Evolutionary conservation across 2,329 filamentous ascomycete species (phyloP).

Genomic region (Aspergillus floridensis): DNA sequence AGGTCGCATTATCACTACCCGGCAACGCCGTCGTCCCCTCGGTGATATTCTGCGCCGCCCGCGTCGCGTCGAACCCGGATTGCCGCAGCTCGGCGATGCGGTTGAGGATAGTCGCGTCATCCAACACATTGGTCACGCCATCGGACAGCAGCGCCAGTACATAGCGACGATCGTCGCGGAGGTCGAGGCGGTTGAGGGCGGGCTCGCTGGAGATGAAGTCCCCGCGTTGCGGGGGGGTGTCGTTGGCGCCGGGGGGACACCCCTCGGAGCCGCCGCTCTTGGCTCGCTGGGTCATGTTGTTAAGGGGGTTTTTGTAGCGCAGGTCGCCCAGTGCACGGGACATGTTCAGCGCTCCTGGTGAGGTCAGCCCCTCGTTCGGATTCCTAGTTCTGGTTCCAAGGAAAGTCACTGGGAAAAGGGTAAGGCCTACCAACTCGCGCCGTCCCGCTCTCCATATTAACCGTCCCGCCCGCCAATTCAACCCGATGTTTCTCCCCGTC

Average conservation of each 20-base stretch:
- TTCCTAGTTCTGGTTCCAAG: not conserved
- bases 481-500: slow-evolving; percentile 5
- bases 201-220: slow-evolving; percentile 6
- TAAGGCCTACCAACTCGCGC: slow-evolving; percentile 5
- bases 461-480: slow-evolving; percentile 5
- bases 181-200: not conserved
- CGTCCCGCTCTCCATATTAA: slow-evolving; percentile 2
- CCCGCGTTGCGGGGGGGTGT: not conserved
- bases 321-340: slow-evolving; percentile 14
- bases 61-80: not conserved
- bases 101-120: slow-evolving; percentile 2
- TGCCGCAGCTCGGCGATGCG: not conserved
- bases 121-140: slow-evolving; percentile 9
- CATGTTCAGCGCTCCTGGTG: slow-evolving; percentile 11
- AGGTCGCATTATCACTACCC: slow-evolving; percentile 13
- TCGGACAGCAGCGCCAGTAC: slow-evolving; percentile 9
- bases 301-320: slow-evolving; percentile 11
- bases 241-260: not conserved
- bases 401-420: too few relatives aligned
- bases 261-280: too few relatives aligned
- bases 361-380: not conserved
- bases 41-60: not conserved
- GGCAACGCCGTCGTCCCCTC: not conserved
- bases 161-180: slow-evolving; percentile 1
- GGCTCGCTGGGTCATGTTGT: not conserved